A percentile compares a stretch with the other conserved stretches of the same genome.
Conservation (phyloP, 495 filamentous ascomycete genomes). For the Hapsidospora chrysogenum region DNA sequence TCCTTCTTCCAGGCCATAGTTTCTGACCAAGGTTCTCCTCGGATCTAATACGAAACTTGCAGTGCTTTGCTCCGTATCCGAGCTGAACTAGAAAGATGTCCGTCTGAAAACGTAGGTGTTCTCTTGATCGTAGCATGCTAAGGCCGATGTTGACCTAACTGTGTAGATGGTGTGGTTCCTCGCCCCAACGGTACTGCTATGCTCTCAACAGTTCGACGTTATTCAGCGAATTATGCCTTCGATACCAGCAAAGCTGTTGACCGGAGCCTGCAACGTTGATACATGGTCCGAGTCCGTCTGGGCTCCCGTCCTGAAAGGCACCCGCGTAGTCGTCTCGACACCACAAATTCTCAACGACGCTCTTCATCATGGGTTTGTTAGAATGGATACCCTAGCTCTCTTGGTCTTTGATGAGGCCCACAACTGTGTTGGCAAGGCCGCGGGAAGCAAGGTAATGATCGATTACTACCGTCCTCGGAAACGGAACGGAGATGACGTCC, state of each 20-base stretch:
- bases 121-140: conserved; percentile 3
- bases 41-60: no score
- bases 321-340: conserved; percentile 63
- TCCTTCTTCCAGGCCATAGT: no score
- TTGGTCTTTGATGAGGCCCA: conserved; percentile 88
- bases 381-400: conserved; percentile 44
- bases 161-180: conserved; percentile 71
- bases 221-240: conserved; percentile 45
- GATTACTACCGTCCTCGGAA: conserved; percentile 44
- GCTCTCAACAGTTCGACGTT: conserved; percentile 52
- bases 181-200: conserved; percentile 59
- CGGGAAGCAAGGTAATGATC: conserved; percentile 64
- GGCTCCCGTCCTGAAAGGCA: conserved; percentile 51
- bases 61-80: conserved; percentile 68
- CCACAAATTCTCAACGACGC: conserved; percentile 65
- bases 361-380: conserved; percentile 56
- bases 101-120: conserved; percentile 39
- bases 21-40: no score
- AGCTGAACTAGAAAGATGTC: conserved; percentile 49
- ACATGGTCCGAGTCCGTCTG: conserved; percentile 65
- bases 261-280: conserved; percentile 52
- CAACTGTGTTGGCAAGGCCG: conserved; percentile 44
- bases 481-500: conserved; percentile 26
- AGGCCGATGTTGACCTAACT: conserved; percentile 6
- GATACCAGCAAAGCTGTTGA: conserved; percentile 45